Evolutionary conservation across 225 moss, liverwort and hornwort species (phyloP).

Genomic region (Ulota crispa): DNA sequence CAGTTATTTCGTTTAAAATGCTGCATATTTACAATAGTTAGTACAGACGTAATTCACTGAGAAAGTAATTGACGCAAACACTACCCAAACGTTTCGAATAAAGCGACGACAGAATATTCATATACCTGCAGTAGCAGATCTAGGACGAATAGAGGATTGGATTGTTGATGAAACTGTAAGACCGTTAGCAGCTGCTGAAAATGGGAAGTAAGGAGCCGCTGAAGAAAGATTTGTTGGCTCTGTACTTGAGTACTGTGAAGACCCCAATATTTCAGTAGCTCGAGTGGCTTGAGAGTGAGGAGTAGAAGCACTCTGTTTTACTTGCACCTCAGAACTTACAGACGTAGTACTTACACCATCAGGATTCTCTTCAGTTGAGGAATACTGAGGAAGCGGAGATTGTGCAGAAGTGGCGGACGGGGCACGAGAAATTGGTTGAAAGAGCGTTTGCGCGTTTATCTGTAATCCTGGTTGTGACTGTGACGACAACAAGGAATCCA

Average conservation of each 20-base stretch:
- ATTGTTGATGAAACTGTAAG: conserved; percentile 56
- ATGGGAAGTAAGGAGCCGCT: conserved; percentile 58
- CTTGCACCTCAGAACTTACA: conserved; percentile 23
- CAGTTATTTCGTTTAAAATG: neutral
- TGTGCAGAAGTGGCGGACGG: conserved; percentile 18
- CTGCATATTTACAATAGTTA: neutral
- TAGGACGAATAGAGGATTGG: conserved; percentile 43
- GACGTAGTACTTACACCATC: conserved; percentile 25
- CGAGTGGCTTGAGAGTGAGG: conserved; percentile 19
- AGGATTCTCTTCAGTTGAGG: conserved; percentile 35
- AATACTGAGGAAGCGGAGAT: conserved; percentile 26
- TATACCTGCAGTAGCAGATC: conserved; percentile 42
- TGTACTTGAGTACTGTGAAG: conserved; percentile 32
- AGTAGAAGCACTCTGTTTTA: conserved; percentile 20
- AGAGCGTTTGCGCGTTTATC: conserved; percentile 37
- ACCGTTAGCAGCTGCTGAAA: conserved; percentile 63
- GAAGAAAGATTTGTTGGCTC: conserved; percentile 38
- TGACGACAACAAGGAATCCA: conserved; percentile 43
- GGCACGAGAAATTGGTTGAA: conserved; percentile 36
- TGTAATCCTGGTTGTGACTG: conserved; percentile 40
- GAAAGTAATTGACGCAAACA: neutral
- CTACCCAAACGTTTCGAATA: neutral
- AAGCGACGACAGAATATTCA: neutral
- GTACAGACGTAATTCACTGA: neutral
- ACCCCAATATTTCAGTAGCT: conserved; percentile 13